Base-by-base conservation (phyloP, 225 moss, liverwort and hornwort species). In the Asterella californica region DNA sequence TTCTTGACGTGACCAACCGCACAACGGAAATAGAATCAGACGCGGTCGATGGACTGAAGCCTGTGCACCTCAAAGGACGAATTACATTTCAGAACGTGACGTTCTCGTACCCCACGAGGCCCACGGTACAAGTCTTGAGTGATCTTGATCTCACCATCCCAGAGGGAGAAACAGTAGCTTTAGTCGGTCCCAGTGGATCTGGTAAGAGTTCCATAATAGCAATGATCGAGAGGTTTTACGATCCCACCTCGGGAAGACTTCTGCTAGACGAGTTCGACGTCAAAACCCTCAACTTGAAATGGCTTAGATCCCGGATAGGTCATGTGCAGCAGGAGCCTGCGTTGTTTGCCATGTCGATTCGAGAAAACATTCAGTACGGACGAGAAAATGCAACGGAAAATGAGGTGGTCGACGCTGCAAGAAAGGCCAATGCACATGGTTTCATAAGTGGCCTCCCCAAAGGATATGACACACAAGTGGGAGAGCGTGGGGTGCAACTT, bases 151-250 rank as follows among this genome's bases (percentile, higher is more conserved):
- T 96, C 15, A 85, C 30, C 81, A 86, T 96, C n/a, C 86, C 88
- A 71, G 82, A 84, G 18, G 91, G 93, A 78, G 89, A 89, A 66
- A 96, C 91, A 62, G 81, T 93, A 60, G 96, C 93, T 19, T 90
- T 96, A 15, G 94, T 96, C 22, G 96, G 96, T 54, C 89, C 94
- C 70, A 92, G 90, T 83, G 94, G 96, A 80, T 92, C 91, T 76
- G 94, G 96, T 84, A 83, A 76, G 64, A 79, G 69, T 27, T 76
- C 70, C n/a, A 75, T 82, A 76, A 24, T 84, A 47, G 66, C 82
- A 10, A 52, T 86, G 59, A 83, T 94, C 54, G 88, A 94, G 82
- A 90, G 94, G 34, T 91, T 91, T 68, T 94, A 94, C 76, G 90
- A 94, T 69, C 94, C 92, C 12, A 60, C 83, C 9, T 83, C 81